phyloP scores from a whole-genome alignment of 192 early-diverging fungal species.

The Rhizophagus clarus region DNA sequence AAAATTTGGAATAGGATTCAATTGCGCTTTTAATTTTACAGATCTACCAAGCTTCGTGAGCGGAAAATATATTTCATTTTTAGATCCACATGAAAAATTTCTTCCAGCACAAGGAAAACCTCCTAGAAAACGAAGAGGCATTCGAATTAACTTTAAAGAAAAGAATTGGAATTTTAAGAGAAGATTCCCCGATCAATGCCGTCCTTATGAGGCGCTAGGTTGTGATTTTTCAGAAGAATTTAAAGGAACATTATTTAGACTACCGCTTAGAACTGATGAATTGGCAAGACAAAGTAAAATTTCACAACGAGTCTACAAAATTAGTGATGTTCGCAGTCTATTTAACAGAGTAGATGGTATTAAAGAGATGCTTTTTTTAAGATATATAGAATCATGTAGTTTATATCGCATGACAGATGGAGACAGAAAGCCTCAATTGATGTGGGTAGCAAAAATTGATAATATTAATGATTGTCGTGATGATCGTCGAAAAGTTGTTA shows the following conservation, averaged over 20 bases:
- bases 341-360: neutral
- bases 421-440: neutral
- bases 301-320: neutral
- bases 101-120: neutral
- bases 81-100: slow-evolving; percentile 32
- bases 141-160: neutral
- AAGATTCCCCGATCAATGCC: neutral
- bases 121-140: neutral
- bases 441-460: neutral
- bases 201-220: neutral
- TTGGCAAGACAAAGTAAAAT: neutral
- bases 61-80: slow-evolving; percentile 15
- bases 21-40: slow-evolving; percentile 23
- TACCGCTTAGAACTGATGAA: neutral
- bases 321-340: neutral
- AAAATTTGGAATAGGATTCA: slow-evolving; percentile 23
- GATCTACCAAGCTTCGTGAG: slow-evolving; percentile 33
- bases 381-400: neutral
- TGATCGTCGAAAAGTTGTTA: neutral
- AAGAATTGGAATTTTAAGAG: slow-evolving; percentile 4
- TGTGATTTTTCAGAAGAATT: neutral
- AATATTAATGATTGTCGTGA: neutral
- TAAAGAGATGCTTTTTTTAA: slow-evolving; percentile 1
- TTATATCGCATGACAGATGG: neutral
- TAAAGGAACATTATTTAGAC: neutral